These are phyloP conservation scores for Eleusine coracana DNA, from an alignment of 176 grass and related monocot species.

Conservation along the genomic window DNA sequence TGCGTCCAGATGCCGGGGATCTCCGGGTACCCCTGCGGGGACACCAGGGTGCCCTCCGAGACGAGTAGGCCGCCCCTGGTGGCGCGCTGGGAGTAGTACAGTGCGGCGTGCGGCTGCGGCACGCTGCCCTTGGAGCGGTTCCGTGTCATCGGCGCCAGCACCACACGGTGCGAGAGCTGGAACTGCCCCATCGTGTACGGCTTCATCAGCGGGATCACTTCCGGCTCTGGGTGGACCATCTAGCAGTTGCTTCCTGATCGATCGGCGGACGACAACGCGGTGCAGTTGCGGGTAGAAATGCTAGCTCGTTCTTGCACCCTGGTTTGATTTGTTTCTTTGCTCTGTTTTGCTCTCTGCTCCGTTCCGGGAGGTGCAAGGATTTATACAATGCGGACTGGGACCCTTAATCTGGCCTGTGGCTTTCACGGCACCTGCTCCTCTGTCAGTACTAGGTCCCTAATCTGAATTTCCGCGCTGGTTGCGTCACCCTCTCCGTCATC, in stretches of 20 bases:
- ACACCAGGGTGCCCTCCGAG: constrained; percentile 45
- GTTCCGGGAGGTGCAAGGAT: neutral
- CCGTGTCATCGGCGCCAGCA: constrained; percentile 51
- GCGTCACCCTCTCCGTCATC: too few species aligned
- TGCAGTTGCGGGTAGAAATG: too few species aligned
- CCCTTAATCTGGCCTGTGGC: neutral
- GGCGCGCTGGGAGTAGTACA: constrained; percentile 60
- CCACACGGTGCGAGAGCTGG: constrained; percentile 54
- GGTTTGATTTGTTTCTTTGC: neutral
- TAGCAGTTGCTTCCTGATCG: neutral
- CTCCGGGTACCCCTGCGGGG: constrained; percentile 41
- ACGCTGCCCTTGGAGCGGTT: constrained; percentile 47
- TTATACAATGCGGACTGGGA: constrained; percentile 20
- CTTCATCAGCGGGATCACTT: constrained; percentile 43
- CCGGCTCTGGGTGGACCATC: neutral
- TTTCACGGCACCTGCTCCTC: too few species aligned
- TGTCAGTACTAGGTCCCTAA: too few species aligned
- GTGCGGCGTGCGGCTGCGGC: constrained; percentile 44
- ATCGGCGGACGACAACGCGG: neutral
- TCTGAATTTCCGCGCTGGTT: too few species aligned
- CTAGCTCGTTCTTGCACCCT: neutral
- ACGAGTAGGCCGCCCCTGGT: constrained; percentile 50
- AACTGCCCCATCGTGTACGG: constrained; percentile 47
- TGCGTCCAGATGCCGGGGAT: constrained; percentile 42
- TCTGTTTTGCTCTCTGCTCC: neutral